Evolutionary conservation across 192 early-diverging fungal genomes (phyloP).

Genomic region (Jimgerdemannia lactiflua): DNA sequence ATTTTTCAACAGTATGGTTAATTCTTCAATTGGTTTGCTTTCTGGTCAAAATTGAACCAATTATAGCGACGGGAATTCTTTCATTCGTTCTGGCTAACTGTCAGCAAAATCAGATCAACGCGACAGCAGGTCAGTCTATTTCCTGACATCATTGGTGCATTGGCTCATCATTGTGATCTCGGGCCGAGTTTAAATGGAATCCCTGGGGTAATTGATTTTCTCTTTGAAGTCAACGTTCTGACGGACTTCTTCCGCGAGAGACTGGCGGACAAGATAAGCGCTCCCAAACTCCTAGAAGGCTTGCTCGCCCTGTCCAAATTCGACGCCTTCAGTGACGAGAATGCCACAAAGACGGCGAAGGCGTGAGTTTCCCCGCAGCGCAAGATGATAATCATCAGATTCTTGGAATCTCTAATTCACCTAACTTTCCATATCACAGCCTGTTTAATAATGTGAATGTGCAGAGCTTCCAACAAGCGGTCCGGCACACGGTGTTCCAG

Average conservation of each 20-base stretch:
- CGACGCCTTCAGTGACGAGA: conserved; percentile 52
- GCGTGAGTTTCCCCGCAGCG: conserved; percentile 27
- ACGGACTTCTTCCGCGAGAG: conserved; percentile 75
- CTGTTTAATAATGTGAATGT: conserved; percentile 84
- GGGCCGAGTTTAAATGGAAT: too few species aligned
- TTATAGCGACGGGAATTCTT: conserved; percentile 60
- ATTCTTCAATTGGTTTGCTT: conserved; percentile 4
- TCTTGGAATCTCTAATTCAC: too few species aligned
- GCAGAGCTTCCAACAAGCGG: conserved; percentile 88
- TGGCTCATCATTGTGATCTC: background rate
- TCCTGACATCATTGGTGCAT: background rate
- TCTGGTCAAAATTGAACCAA: conserved; percentile 1
- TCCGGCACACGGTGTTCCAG: conserved; percentile 69
- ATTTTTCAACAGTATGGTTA: background rate
- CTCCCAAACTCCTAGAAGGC: conserved; percentile 62
- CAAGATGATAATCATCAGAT: conserved; percentile 20
- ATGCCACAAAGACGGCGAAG: conserved; percentile 48
- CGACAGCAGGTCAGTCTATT: conserved; percentile 43
- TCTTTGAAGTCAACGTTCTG: conserved; percentile 48
- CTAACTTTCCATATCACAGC: conserved; percentile 19
- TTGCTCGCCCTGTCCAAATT: conserved; percentile 58
- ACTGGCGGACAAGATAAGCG: conserved; percentile 69
- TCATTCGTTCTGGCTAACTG: conserved; percentile 55
- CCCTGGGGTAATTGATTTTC: background rate
- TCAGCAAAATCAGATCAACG: conserved; percentile 43